Conservation (phyloP, 2,329 filamentous ascomycete genomes). For the Phaeosphaeriaceae sp. region DNA sequence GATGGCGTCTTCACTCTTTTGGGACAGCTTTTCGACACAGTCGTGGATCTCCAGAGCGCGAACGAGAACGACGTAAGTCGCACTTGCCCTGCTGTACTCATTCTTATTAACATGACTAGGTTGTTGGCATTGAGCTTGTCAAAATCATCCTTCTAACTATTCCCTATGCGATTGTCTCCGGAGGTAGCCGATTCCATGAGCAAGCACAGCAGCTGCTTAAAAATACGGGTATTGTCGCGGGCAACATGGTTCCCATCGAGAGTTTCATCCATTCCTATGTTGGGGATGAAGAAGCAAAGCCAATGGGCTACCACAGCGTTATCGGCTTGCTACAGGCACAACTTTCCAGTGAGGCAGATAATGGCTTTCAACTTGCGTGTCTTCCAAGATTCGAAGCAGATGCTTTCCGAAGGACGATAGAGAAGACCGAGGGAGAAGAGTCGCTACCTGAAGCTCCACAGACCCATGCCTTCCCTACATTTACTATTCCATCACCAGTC, state of each 20-base stretch:
- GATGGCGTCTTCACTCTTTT: conserved; percentile 85
- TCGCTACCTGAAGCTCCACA: conserved; percentile 55
- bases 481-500: conserved; percentile 77
- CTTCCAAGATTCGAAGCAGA: conserved; percentile 61
- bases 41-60: conserved; percentile 91
- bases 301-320: conserved; percentile 70
- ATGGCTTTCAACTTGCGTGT: conserved; percentile 75
- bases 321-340: conserved; percentile 86
- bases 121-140: conserved; percentile 80
- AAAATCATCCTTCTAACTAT: conserved; percentile 96
- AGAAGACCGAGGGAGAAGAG: conserved; percentile 57
- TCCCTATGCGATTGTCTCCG: conserved; percentile 73
- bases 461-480: conserved; percentile 79
- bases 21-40: conserved; percentile 87
- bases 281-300: conserved; percentile 66
- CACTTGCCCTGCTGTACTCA: neutral
- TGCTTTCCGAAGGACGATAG: conserved; percentile 63
- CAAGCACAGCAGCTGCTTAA: conserved; percentile 80
- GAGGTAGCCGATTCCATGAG: conserved; percentile 58
- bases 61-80: conserved; percentile 85
- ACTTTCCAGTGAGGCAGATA: conserved; percentile 75
- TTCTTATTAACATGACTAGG: conserved; percentile 45
- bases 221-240: conserved; percentile 93
- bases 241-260: conserved; percentile 84
- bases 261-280: conserved; percentile 84